Evolutionary conservation across 345 rosid genomes (phyloP), one percentile per base, ranked within the genome.

Genomic region (Citrus cavaleriei): DNA sequence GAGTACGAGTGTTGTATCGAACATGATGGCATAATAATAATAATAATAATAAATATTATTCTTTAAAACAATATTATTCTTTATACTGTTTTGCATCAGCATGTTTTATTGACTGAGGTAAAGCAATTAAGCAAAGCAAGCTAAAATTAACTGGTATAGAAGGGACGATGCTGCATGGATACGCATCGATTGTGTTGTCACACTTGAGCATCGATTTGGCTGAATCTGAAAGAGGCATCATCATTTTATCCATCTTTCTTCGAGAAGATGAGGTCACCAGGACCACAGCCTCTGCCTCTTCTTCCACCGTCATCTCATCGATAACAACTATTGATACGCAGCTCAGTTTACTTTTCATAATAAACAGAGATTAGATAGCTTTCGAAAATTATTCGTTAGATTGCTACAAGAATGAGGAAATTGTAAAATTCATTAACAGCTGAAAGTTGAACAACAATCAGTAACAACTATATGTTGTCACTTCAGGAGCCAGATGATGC

Each of bases 211-310:
- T 30, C 40, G 67, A 37, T 13, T 37, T 30, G 54, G 77, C 68
- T 14, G 7, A 46, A 59, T 37, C 54, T 71, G 25, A 24, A 46
- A n/a, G 54, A 22, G 66, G 34, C 55, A 13, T 13, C 18, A 46
- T 46, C 18, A 73, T 73, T n/a, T 42, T 8, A 18, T 75, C 28
- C 32, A 25, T 63, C 18, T 63, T 19, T 21, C 2, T 2, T 10
- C 10, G n/a, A 32, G 63, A 72, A 21, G 64, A 27, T 25, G 13
- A 21, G 79, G 81, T 34, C 68, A 10, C 35, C 24, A 25, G 83
- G 81, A 73, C 83, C 81, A 73, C 77, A 7, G 16, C 28, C 69
- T 73, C 42, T 7, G 16, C 28, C 69, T 73, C 42, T 7, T 64
- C 16, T 19, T 32, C 27, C 46, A n/a, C 27, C 27, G 67, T 78